A percentile compares a stretch with the other conserved stretches of the same genome.
These are phyloP conservation scores for Moelleriella libera DNA, from an alignment of 2,329 filamentous ascomycete genomes.

Conservation along the genomic window DNA sequence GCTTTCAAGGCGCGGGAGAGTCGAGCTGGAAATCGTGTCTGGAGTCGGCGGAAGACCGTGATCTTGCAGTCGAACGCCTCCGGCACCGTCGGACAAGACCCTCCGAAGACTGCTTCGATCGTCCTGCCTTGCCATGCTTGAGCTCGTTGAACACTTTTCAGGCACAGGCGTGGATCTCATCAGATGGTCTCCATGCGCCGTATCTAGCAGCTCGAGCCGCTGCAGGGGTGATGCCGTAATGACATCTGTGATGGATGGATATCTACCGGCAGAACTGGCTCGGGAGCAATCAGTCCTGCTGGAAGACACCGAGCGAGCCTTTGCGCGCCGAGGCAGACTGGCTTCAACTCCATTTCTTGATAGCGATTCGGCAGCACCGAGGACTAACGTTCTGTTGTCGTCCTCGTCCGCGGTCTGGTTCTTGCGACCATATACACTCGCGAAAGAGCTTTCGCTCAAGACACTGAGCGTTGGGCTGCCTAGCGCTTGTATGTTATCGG, in stretches of 20 bases:
- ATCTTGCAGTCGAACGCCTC: constrained; percentile 24
- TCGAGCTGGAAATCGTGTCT: constrained; percentile 44
- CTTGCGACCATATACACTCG: constrained; percentile 43
- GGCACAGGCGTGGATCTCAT: constrained; percentile 1
- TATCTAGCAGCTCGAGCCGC: constrained; percentile 30
- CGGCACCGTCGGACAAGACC: constrained; percentile 32
- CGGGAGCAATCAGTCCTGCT: constrained; percentile 5
- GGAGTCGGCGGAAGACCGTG: constrained; percentile 41
- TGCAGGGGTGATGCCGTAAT: constrained; percentile 25
- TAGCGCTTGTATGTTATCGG: constrained; percentile 22
- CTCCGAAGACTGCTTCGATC: constrained; percentile 32
- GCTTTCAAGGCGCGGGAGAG: constrained; percentile 33
- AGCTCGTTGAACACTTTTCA: constrained; percentile 8
- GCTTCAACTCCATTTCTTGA: background rate
- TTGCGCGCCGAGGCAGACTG: background rate
- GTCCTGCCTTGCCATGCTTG: constrained; percentile 24
- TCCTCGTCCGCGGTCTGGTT: constrained; percentile 18
- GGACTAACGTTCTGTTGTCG: constrained; percentile 15
- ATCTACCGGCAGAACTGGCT: constrained; percentile 18
- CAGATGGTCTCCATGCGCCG: constrained; percentile 15
- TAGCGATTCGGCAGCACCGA: constrained; percentile 8
- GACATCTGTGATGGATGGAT: constrained; percentile 28
- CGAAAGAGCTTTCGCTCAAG: constrained; percentile 53
- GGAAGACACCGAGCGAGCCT: constrained; percentile 1
- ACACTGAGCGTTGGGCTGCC: constrained; percentile 49